Percentiles rank a stretch among this genome's conserved stretches.
phyloP scores from a whole-genome alignment of 2,329 filamentous ascomycete genomes.

The Dothistroma septosporum region DNA sequence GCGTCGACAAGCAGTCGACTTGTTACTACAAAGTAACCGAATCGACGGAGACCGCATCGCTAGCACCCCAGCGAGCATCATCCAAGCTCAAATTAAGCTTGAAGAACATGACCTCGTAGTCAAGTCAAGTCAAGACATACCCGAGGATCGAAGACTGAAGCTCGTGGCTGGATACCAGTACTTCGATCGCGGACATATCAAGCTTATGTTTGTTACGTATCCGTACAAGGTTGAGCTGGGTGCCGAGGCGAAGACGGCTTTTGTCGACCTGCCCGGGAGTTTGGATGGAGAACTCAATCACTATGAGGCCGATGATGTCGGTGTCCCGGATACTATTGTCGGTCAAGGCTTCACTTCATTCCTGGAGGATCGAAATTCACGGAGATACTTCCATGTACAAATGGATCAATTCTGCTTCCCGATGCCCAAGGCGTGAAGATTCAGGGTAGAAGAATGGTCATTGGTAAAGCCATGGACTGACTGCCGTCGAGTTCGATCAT shows the following conservation, averaged over 20 bases:
- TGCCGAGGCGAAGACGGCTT: background rate
- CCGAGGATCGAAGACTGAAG: background rate
- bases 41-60: slow-evolving; percentile 1
- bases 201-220: background rate
- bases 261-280: background rate
- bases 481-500: background rate
- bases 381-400: background rate
- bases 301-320: background rate
- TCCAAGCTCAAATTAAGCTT: background rate
- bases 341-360: background rate
- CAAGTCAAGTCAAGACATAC: background rate
- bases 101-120: background rate
- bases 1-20: background rate
- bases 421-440: background rate
- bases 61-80: background rate
- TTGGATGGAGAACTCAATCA: background rate
- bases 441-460: background rate
- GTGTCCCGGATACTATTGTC: background rate
- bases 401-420: background rate
- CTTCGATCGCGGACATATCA: background rate
- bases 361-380: background rate
- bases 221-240: background rate
- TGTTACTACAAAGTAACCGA: background rate
- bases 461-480: background rate
- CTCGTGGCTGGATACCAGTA: background rate